A percentile compares a stretch with the other conserved stretches of the same genome.
phyloP scores from a whole-genome alignment of 805 yeast species.

The Barnettozyma populi region DNA sequence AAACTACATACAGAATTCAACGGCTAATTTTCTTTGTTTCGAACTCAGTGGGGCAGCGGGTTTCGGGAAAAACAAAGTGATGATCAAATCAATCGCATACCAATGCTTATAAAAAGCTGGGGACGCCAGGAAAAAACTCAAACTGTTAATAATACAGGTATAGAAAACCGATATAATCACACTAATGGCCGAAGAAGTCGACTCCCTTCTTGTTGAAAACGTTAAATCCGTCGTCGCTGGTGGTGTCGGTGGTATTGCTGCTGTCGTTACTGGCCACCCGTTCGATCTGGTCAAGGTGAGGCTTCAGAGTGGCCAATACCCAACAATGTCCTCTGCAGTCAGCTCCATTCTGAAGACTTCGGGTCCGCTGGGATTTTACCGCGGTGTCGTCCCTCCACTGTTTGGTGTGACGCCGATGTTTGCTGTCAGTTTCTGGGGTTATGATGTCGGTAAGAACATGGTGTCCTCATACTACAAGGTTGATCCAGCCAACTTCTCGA shows the following conservation, averaged over 20 bases:
- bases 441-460: conserved; percentile 82
- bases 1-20: neutral
- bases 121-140: neutral
- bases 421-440: conserved; percentile 98
- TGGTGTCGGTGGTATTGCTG: conserved; percentile 95
- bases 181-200: conserved; percentile 20
- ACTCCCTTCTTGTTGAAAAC: conserved; percentile 51
- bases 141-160: too few species aligned
- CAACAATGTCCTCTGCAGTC: conserved; percentile 62
- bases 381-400: conserved; percentile 92
- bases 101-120: neutral
- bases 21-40: neutral
- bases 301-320: conserved; percentile 68
- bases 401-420: conserved; percentile 98
- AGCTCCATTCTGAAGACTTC: conserved; percentile 63
- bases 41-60: neutral
- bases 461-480: conserved; percentile 42
- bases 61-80: neutral
- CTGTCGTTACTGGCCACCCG: conserved; percentile 94
- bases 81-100: neutral
- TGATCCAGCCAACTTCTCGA: conserved; percentile 41
- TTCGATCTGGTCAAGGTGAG: conserved; percentile 91
- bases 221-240: conserved; percentile 86
- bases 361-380: conserved; percentile 76
- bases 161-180: neutral